Conservation (phyloP, 106 monocot genomes). For the Platanthera zijinensis region DNA sequence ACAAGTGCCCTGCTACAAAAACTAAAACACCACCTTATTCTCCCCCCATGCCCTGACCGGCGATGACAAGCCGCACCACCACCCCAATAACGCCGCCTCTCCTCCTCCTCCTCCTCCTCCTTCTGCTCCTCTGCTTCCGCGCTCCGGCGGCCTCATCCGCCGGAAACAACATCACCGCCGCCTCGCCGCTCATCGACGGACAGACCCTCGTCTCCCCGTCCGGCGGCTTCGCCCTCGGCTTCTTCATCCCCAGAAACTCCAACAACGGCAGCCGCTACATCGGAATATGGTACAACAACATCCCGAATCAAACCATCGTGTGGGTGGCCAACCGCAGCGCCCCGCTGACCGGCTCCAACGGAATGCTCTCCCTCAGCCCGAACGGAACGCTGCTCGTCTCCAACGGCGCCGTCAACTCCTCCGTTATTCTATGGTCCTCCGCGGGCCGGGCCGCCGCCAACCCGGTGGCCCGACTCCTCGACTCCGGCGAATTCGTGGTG, state of each 20-base stretch:
- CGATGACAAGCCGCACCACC: background rate
- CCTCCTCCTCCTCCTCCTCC: background rate
- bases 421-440: constrained; percentile 4
- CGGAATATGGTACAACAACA: constrained; percentile 15
- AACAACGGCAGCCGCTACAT: background rate
- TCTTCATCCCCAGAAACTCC: constrained; percentile 5
- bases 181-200: background rate
- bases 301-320: constrained; percentile 10
- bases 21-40: background rate
- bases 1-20: background rate
- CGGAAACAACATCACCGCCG: background rate
- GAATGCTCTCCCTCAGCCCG: constrained; percentile 3
- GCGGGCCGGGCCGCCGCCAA: background rate
- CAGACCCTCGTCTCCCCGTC: constrained; percentile 3
- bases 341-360: background rate
- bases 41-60: background rate
- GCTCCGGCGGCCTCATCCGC: background rate
- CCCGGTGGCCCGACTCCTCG: constrained; percentile 5
- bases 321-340: constrained; percentile 16
- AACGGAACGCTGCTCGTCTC: constrained; percentile 9
- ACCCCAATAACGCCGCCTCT: background rate
- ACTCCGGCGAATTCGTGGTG: constrained; percentile 14
- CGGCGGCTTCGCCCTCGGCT: constrained; percentile 11
- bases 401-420: background rate
- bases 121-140: background rate